Base-by-base conservation (phyloP, 2,329 filamentous ascomycete species). In the Ceratocystis diversiconidia region DNA sequence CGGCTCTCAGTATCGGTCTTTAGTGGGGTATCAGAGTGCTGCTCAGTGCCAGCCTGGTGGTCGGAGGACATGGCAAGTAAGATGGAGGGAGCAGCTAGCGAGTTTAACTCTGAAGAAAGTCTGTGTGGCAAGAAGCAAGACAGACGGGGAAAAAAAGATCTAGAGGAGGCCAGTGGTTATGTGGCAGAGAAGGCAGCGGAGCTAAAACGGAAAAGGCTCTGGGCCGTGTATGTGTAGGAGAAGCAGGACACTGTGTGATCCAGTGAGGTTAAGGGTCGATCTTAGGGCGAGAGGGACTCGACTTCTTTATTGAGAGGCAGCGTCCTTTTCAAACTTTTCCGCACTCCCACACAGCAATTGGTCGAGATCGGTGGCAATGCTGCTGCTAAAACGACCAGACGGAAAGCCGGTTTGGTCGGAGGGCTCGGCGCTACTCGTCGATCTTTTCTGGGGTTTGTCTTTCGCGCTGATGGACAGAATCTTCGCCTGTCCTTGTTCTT, bases 401-500 rank as follows among this genome's bases (percentile, higher is more conserved):
- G 25, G 17, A 57, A 5, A 28, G 22, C 25, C 52, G 52, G 52
- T n/a, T 28, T 28, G 52, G 52, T 3, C 10, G 22, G 25, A 15
- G 52, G 17, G 22, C 22, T 25, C 52, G 25, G 15, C 22, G 52
- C 25, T 28, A 28, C 15, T 57, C 25, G 52, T 57, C 22, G 22
- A 30, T 57, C 12, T 25, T 30, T 57, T 57, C 15, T 57, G 52
- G 52, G 52, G 52, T 30, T 66, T 62, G 59, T 65, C 62, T 60
- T 65, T 62, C 62, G 63, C 44, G 62, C 62, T 62, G 57, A 46
- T 36, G 66, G 66, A 67, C 66, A 67, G 66, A 67, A 61, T 67
- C 57, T 61, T 61, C 44, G 62, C 48, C 66, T 67, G 66, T 67
- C 66, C 66, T 62, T 46, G 44, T 62, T 62, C 59, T 65, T 67